Evolutionary conservation across 116 monocot species (phyloP).

Genomic region (Zostera marina): DNA sequence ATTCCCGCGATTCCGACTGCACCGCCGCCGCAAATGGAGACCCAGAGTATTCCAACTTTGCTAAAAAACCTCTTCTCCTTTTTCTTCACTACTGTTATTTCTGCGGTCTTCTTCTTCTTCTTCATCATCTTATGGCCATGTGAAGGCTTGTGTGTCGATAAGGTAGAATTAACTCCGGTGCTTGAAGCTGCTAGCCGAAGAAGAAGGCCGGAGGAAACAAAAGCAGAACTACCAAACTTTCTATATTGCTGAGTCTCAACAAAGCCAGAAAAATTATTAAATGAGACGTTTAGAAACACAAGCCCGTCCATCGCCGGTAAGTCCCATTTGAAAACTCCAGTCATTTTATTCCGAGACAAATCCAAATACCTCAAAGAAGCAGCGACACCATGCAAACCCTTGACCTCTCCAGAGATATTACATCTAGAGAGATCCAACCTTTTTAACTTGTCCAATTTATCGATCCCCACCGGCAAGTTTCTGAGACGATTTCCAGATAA

Average conservation of each 20-base stretch:
- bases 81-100: too few relatives aligned
- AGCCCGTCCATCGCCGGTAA: constrained; percentile 21
- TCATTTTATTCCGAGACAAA: constrained; percentile 30
- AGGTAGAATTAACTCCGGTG: background rate
- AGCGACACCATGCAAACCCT: background rate
- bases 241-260: constrained; percentile 9
- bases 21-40: background rate
- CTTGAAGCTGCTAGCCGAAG: background rate
- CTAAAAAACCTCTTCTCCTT: background rate
- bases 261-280: constrained; percentile 57
- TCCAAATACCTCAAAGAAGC: constrained; percentile 20
- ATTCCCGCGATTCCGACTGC: background rate
- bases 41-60: background rate
- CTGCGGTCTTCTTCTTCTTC: constrained; percentile 4
- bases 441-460: constrained; percentile 4
- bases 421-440: constrained; percentile 37
- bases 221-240: constrained; percentile 54
- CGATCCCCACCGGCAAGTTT: constrained; percentile 11
- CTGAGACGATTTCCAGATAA: constrained; percentile 28
- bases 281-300: constrained; percentile 44
- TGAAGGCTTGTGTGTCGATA: background rate
- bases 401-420: constrained; percentile 16
- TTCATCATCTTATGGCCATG: background rate
- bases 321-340: constrained; percentile 21
- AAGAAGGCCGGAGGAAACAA: constrained; percentile 26